Evolutionary conservation across 2,329 filamentous ascomycete genomes (phyloP).

Genomic region (Anthostomella pinea): DNA sequence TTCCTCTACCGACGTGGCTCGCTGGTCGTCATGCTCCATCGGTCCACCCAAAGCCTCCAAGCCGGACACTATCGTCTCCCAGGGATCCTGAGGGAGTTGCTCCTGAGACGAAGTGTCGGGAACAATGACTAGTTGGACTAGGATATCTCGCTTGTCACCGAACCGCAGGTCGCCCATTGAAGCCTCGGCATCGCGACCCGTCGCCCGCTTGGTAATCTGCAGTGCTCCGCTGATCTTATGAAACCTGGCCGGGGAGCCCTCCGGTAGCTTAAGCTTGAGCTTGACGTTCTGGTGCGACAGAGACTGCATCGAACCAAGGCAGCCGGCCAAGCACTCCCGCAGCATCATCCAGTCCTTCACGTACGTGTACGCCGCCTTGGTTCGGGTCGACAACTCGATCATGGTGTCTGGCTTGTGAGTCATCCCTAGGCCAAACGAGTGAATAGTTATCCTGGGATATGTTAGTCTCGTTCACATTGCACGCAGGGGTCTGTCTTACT

Average conservation of each 20-base stretch:
- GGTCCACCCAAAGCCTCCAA: constrained; percentile 89
- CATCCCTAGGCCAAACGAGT: constrained; percentile 93
- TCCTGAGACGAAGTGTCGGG: constrained; percentile 83
- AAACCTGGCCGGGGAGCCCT: constrained; percentile 96
- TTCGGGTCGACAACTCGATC: constrained; percentile 93
- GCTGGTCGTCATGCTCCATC: constrained; percentile 80
- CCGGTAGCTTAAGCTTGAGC: constrained; percentile 87
- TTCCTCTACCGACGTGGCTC: constrained; percentile 84
- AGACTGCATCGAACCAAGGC: constrained; percentile 85
- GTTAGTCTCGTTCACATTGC: neutral
- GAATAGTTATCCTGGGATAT: constrained; percentile 76
- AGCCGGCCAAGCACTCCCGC: constrained; percentile 90
- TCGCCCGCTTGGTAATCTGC: constrained; percentile 94
- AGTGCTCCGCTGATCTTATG: constrained; percentile 97
- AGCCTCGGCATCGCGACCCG: constrained; percentile 90
- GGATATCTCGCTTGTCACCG: constrained; percentile 88
- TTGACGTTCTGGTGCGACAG: constrained; percentile 98
- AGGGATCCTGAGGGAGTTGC: constrained; percentile 85
- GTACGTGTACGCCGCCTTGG: constrained; percentile 96
- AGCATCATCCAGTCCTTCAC: constrained; percentile 99
- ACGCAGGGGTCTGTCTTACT: constrained; percentile 54
- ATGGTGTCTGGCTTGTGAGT: constrained; percentile 98
- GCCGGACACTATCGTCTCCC: constrained; percentile 96
- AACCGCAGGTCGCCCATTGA: constrained; percentile 89
- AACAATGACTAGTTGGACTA: constrained; percentile 89